Conservation (phyloP, 345 rosid genomes). For the Passiflora organensis region DNA sequence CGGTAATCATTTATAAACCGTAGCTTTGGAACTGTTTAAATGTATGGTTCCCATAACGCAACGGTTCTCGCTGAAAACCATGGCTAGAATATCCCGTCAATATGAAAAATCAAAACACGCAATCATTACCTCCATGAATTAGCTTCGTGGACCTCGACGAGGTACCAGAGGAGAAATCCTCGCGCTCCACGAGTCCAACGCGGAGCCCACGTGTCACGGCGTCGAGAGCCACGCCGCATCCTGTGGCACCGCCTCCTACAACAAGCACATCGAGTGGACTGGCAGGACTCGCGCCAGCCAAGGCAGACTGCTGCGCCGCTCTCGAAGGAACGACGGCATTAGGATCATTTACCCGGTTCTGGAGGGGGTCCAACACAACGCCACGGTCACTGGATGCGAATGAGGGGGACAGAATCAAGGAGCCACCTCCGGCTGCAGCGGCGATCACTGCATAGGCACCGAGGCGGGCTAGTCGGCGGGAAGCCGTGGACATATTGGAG, state of each 20-base stretch:
- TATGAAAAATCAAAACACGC: background rate
- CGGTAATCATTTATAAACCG: too few species aligned
- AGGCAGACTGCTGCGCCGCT: constrained; percentile 56
- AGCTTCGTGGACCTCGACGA: constrained; percentile 94
- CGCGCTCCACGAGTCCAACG: constrained; percentile 90
- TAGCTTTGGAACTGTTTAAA: too few species aligned
- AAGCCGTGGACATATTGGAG: constrained; percentile 56
- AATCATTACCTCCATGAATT: constrained; percentile 93
- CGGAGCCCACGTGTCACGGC: constrained; percentile 85
- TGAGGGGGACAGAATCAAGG: constrained; percentile 29
- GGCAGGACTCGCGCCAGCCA: constrained; percentile 43
- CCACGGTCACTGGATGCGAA: constrained; percentile 50
- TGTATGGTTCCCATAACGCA: too few species aligned
- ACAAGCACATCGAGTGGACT: constrained; percentile 84
- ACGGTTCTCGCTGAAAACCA: too few species aligned
- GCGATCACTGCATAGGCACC: constrained; percentile 24
- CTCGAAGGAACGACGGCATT: constrained; percentile 60
- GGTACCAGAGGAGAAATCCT: constrained; percentile 93
- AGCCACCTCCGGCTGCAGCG: constrained; percentile 31
- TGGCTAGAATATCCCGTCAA: background rate
- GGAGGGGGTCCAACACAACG: constrained; percentile 41
- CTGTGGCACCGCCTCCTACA: constrained; percentile 98
- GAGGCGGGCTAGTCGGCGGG: constrained; percentile 51
- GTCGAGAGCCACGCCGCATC: constrained; percentile 91
- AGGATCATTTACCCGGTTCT: constrained; percentile 48